These are phyloP conservation scores for Earliella scabrosa DNA, from an alignment of 1,284 basidiomycete species.

Conservation along the genomic window DNA sequence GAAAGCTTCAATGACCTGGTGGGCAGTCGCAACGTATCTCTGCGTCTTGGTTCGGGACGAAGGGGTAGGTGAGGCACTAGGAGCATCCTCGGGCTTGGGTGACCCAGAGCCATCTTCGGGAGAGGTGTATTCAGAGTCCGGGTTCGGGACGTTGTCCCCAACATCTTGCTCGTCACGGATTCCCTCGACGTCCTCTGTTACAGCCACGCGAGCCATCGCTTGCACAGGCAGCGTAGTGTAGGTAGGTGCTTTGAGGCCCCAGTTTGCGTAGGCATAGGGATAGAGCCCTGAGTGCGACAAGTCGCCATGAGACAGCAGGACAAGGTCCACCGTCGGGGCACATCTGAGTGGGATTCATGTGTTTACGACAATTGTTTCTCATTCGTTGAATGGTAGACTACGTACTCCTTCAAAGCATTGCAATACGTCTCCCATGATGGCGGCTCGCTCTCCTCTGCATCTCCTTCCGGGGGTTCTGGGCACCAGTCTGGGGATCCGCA, in stretches of 20 bases:
- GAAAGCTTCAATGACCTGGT: conserved; percentile 95
- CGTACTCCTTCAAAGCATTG: conserved; percentile 66
- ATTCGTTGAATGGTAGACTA: conserved; percentile 22
- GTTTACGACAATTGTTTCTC: not conserved
- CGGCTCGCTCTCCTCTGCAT: conserved; percentile 39
- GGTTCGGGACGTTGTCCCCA: conserved; percentile 15
- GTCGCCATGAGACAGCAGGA: conserved; percentile 93
- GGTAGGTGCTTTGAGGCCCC: conserved; percentile 90
- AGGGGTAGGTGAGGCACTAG: not conserved
- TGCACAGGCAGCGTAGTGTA: conserved; percentile 97
- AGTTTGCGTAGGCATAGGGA: conserved; percentile 87
- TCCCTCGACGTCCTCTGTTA: conserved; percentile 82
- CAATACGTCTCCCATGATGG: conserved; percentile 68
- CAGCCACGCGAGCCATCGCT: conserved; percentile 93
- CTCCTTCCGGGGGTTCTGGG: conserved; percentile 53
- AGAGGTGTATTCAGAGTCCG: not conserved
- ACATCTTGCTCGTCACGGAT: conserved; percentile 80
- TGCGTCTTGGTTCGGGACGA: conserved; percentile 30
- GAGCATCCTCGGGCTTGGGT: not conserved
- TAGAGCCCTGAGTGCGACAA: conserved; percentile 89
- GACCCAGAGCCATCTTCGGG: not conserved
- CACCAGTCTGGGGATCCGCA: conserved; percentile 91
- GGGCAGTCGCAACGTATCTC: conserved; percentile 76
- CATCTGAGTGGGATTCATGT: conserved; percentile 44
- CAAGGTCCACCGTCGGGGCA: conserved; percentile 81